Base-by-base conservation (phyloP, 495 filamentous ascomycete species). In the Aspergillus affinis region DNA sequence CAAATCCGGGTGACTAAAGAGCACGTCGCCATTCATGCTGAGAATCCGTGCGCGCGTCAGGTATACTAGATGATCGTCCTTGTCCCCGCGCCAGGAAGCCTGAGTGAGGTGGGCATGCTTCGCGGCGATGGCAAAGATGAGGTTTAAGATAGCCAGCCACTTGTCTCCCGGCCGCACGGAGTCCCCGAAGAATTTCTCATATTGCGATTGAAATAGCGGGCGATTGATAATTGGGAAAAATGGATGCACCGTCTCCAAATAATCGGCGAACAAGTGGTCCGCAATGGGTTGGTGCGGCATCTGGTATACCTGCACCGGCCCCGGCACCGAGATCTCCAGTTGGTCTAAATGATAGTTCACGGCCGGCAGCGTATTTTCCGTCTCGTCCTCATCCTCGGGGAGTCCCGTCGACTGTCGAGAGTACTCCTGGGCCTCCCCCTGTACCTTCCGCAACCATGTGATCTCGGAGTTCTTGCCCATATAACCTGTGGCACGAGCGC, bases 381-480 rank as follows among this genome's bases (percentile, higher is more conserved):
- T 1, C 47, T 10, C 3, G 3, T 2, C 18, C 8, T 19, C 8
- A n/a, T 19, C n/a, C 2, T 15, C n/a, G n/a, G 13, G 6, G 47
- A 17, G 26, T 10, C 52, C 51, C 13, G 21, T 47, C 19, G 21
- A 47, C 45, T 3, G 55, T 20, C 23, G 29, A 17, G 21, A 49
- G 46, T 48, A 48, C n/a, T 48, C 20, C 8, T 17, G n/a, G 10
- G 46, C 58, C 45, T 73, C 67, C 45, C 51, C 27, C 44, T 72
- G 62, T 0, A 75, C 58, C 20, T 69, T 67, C 63, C 81, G 80
- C 55, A 86, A 76, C 85, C 86, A 88, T n/a, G 73, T 72, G n/a
- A 87, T 71, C 50, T 85, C 83, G 2, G 84, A 88, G 53, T 78
- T 82, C 56, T 84, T 86, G 20, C 86, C 86, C 57, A 86, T 69